phyloP scores from a whole-genome alignment of 2,329 filamentous ascomycete genomes.

The Fusarium sp. region DNA sequence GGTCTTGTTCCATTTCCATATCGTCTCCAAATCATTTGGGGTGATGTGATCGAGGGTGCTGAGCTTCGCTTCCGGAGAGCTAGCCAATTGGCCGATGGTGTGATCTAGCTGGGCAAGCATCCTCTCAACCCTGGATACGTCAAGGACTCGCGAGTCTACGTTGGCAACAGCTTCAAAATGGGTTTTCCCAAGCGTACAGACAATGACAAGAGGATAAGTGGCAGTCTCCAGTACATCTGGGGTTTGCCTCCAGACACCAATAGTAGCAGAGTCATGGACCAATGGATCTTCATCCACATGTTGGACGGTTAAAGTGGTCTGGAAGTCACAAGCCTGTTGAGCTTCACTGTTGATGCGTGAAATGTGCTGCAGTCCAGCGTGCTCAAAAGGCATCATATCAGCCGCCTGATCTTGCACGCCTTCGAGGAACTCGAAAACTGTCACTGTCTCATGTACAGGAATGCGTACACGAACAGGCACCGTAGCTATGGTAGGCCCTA shows the following conservation, averaged over 20 bases:
- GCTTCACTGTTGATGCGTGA: conserved; percentile 11
- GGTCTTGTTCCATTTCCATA: conserved; percentile 16
- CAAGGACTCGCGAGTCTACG: conserved; percentile 16
- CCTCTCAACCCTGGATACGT: neutral
- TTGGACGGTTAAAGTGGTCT: conserved; percentile 15
- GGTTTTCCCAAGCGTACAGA: conserved; percentile 9
- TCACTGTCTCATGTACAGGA: neutral
- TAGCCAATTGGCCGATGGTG: conserved; percentile 1
- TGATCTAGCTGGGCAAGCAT: neutral
- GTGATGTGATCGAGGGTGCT: neutral
- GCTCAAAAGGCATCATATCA: conserved; percentile 28
- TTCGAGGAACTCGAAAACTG: conserved; percentile 14
- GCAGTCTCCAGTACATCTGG: conserved; percentile 12
- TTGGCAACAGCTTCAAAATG: neutral
- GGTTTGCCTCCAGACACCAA: conserved; percentile 10
- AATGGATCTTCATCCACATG: neutral
- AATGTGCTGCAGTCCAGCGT: conserved; percentile 19
- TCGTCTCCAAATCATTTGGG: conserved; percentile 1
- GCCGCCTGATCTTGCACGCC: conserved; percentile 19
- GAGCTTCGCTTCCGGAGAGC: conserved; percentile 1
- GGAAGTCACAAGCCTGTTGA: conserved; percentile 19
- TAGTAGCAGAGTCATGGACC: neutral
- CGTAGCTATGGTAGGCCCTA: conserved; percentile 5
- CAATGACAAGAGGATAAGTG: conserved; percentile 19
- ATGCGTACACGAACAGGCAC: conserved; percentile 3